Percentiles rank a stretch among this genome's conserved stretches.
Conservation (phyloP, 148 eudicot species). For the Selenicereus undatus region DNA sequence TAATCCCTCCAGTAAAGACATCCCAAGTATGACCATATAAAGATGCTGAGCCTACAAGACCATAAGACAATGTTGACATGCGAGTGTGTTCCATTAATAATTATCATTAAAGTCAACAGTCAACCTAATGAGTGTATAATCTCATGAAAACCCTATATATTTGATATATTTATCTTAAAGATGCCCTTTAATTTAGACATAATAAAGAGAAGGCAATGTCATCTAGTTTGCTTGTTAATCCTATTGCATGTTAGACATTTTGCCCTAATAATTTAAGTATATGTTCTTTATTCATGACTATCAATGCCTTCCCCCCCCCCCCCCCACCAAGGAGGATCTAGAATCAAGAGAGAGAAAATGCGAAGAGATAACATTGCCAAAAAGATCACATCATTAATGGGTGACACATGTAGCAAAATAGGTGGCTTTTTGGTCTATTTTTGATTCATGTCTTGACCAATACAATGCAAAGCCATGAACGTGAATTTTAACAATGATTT, state of each 20-base stretch:
- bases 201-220: neutral
- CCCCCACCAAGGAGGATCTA: neutral
- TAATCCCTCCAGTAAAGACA: neutral
- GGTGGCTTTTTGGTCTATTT: neutral
- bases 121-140: neutral
- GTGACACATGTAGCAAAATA: neutral
- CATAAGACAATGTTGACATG: neutral
- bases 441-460: neutral
- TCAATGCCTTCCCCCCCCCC: neutral
- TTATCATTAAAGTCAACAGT: neutral
- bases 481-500: neutral
- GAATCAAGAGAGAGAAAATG: neutral
- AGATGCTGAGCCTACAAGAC: neutral
- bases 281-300: neutral
- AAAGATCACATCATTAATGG: neutral
- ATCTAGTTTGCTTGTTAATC: neutral
- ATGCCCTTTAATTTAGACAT: neutral
- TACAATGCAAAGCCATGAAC: neutral
- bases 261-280: slow-evolving; percentile 4
- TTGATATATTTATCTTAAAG: neutral
- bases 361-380: neutral
- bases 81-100: neutral
- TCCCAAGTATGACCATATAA: neutral
- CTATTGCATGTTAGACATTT: neutral
- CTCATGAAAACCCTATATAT: neutral